Evolutionary conservation across 768 basidiomycete genomes (phyloP).

Genomic region (Rhizopogon vesiculosus): DNA sequence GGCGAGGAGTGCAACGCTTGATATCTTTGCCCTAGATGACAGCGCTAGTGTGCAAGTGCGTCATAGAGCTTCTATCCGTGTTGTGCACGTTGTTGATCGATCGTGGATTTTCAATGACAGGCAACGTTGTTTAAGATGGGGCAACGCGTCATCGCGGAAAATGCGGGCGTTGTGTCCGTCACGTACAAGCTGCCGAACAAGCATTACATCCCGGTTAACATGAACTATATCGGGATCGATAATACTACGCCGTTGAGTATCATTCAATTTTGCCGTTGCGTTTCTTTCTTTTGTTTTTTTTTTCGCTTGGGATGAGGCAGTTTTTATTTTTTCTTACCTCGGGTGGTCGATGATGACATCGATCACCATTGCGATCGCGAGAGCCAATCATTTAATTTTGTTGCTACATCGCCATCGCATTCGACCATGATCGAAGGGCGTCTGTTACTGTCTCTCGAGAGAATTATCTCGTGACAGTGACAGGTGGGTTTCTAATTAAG

Average conservation of each 20-base stretch:
- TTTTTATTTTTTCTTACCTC: not conserved
- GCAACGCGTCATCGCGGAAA: conserved; percentile 63
- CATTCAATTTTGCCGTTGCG: conserved; percentile 2
- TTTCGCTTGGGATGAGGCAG: not conserved
- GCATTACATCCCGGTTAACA: conserved; percentile 89
- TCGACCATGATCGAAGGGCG: not conserved
- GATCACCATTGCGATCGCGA: conserved; percentile 4
- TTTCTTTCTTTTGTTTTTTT: not conserved
- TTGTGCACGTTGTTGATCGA: conserved; percentile 1
- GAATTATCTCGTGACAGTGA: not conserved
- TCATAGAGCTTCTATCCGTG: conserved; percentile 6
- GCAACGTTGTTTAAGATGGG: conserved; percentile 93
- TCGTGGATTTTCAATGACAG: conserved; percentile 32
- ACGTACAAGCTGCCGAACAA: conserved; percentile 86
- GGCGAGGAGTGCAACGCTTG: conserved; percentile 64
- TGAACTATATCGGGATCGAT: conserved; percentile 67
- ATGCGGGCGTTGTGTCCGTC: conserved; percentile 52
- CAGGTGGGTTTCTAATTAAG: not conserved
- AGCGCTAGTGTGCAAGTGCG: conserved; percentile 89
- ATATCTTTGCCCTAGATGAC: conserved; percentile 81
- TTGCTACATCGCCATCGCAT: not conserved
- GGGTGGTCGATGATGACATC: not conserved
- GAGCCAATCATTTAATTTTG: not conserved
- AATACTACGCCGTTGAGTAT: conserved; percentile 59
- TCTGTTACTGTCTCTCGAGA: not conserved